Base-by-base conservation (phyloP, 768 basidiomycete species). In the Lactarius akahatsu region DNA sequence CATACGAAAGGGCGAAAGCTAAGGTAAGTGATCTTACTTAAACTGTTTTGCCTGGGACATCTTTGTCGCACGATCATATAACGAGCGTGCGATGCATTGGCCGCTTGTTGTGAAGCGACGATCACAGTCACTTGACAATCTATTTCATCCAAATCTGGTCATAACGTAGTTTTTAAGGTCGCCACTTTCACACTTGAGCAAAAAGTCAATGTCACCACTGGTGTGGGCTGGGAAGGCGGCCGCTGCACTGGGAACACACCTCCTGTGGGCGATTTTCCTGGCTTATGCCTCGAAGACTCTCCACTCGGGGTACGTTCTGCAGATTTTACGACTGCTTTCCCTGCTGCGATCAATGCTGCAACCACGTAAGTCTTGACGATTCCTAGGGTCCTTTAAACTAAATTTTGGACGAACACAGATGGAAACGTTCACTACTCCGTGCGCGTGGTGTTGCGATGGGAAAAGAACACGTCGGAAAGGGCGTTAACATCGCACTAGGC, bases 291-390 rank as follows among this genome's bases (percentile, higher is more conserved):
- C 26, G 86, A 91, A 77, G 87, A 90, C 68, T 86, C 87, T 26
- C 91, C 91, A 3, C 80, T 92, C 0, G 94, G 94, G 3, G 85
- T 96, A 23, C 89, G 94, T 56, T 79, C 81, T 69, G 84, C 85
- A 0, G 89, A 95, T 73, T 86, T 83, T 40, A 86, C 86, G 8
- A 89, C 89, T 3, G 85, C 85, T 0, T 96, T 94, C 78, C 94
- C 96, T 0, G 82, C 94, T n/a, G 91, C 86, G 0, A 80, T 97
- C 70, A 94, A 91, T 62, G 80, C 86, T 0, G 96, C 92, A 4
- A 81, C 92, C 7, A 92, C 95, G 82, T 94, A 75, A 71, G 85
- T 78, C 30, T 26, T 32, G 16, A 38, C 1, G 3, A 11, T 1
- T 2, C 57, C 34, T 28, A 0, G 45, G 16, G 52, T 6, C 30